These are phyloP conservation scores for Mucor indicus DNA, from an alignment of 371 early-diverging fungal genomes.

Conservation along the genomic window DNA sequence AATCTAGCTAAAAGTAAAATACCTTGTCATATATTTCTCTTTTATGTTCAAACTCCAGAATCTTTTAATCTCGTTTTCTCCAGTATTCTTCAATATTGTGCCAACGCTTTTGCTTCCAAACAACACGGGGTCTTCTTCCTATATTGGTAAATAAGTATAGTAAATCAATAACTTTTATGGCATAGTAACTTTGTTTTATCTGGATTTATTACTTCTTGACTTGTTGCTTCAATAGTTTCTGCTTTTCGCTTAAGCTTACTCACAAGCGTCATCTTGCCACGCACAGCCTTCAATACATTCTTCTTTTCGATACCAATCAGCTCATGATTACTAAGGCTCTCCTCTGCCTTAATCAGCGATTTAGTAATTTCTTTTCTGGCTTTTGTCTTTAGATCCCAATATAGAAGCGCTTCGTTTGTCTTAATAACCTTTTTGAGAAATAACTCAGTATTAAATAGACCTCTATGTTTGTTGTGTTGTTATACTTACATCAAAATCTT, in stretches of 20 bases:
- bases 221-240: slow-evolving; percentile 3
- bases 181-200: slow-evolving; percentile 1
- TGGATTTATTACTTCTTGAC: slow-evolving; percentile 5
- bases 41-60: slow-evolving; percentile 1
- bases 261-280: slow-evolving; percentile 1
- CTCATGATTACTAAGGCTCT: slow-evolving; percentile 3
- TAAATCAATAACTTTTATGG: slow-evolving; percentile 1
- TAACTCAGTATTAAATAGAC: too few species aligned
- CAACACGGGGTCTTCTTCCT: slow-evolving; percentile 3
- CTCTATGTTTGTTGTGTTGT: too few species aligned
- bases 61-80: slow-evolving; percentile 3
- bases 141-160: slow-evolving; percentile 3
- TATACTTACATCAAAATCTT: too few species aligned
- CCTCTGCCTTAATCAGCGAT: too few species aligned
- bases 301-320: slow-evolving; percentile 1
- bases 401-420: slow-evolving; percentile 1
- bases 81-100: slow-evolving; percentile 2
- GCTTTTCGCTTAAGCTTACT: slow-evolving; percentile 1
- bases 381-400: slow-evolving; percentile 3
- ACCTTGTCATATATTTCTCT: neutral
- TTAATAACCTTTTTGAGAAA: slow-evolving; percentile 1
- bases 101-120: slow-evolving; percentile 6
- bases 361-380: slow-evolving; percentile 4
- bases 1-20: slow-evolving; percentile 2
- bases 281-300: slow-evolving; percentile 1